Percentiles rank a stretch among this genome's conserved stretches.
These are phyloP conservation scores for Monosporascus ibericus DNA, from an alignment of 2,329 filamentous ascomycete species.

Conservation along the genomic window DNA sequence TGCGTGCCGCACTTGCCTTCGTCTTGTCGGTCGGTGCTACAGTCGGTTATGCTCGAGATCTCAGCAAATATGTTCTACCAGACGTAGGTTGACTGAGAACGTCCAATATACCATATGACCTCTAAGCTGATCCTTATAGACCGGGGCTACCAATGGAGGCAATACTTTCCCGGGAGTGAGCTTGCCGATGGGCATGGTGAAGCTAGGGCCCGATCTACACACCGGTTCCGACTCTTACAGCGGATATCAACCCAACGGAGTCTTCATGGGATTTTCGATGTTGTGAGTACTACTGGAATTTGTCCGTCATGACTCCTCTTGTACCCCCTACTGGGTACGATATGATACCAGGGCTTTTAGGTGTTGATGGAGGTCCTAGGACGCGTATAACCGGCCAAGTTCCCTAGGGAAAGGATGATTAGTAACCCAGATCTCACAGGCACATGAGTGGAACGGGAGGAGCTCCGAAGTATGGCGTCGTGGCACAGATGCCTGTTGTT, in stretches of 20 bases:
- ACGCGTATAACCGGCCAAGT: too few species aligned
- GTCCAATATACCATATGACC: neutral
- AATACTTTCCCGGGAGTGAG: slow-evolving; percentile 47
- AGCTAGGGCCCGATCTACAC: slow-evolving; percentile 44
- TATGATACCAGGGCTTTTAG: too few species aligned
- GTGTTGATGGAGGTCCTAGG: too few species aligned
- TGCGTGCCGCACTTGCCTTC: neutral
- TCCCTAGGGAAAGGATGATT: too few species aligned
- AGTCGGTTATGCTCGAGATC: neutral
- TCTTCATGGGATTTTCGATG: slow-evolving; percentile 56
- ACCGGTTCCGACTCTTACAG: slow-evolving; percentile 46
- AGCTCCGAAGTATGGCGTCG: slow-evolving; percentile 63
- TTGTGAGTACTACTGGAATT: slow-evolving; percentile 25
- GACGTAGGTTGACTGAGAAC: neutral
- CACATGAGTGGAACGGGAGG: slow-evolving; percentile 64
- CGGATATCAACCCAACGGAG: slow-evolving; percentile 43
- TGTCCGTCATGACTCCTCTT: neutral
- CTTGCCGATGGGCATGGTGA: slow-evolving; percentile 41
- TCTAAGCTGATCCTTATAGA: slow-evolving; percentile 25
- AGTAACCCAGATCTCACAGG: neutral
- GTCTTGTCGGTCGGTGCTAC: neutral
- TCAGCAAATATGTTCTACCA: neutral
- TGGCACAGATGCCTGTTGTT: slow-evolving; percentile 51
- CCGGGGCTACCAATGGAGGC: slow-evolving; percentile 37
- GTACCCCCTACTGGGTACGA: too few species aligned